phyloP scores from a whole-genome alignment of 345 rosid species.

The Acer saccharum region DNA sequence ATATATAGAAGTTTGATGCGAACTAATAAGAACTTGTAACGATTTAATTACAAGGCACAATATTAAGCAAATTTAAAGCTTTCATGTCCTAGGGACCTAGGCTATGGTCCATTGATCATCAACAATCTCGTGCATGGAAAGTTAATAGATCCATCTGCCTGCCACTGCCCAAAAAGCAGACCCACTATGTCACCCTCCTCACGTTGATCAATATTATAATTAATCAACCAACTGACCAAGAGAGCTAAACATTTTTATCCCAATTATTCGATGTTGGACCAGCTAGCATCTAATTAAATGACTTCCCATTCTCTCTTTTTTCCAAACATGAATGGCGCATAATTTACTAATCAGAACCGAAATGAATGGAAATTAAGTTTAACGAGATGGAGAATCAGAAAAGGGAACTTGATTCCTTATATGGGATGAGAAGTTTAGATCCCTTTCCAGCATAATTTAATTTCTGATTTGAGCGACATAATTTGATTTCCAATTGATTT shows the following conservation, averaged over 20 bases:
- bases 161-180: not conserved
- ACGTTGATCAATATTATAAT: not conserved
- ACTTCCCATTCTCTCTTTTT: not conserved
- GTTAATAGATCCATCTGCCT: conserved; percentile 28
- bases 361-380: too few species aligned
- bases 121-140: conserved; percentile 11
- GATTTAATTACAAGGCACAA: not conserved
- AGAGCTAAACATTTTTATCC: not conserved
- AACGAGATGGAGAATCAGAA: too few species aligned
- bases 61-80: not conserved
- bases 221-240: too few species aligned
- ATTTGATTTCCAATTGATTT: too few species aligned
- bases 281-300: not conserved
- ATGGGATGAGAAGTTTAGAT: too few species aligned
- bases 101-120: not conserved
- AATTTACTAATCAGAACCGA: too few species aligned
- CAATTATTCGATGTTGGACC: not conserved
- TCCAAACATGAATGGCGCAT: not conserved
- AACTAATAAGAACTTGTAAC: not conserved
- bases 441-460: too few species aligned
- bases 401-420: too few species aligned
- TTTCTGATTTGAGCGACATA: too few species aligned
- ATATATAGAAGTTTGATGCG: not conserved
- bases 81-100: not conserved
- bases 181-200: not conserved